Conservation (phyloP, 345 rosid genomes). For the Adansonia digitata region DNA sequence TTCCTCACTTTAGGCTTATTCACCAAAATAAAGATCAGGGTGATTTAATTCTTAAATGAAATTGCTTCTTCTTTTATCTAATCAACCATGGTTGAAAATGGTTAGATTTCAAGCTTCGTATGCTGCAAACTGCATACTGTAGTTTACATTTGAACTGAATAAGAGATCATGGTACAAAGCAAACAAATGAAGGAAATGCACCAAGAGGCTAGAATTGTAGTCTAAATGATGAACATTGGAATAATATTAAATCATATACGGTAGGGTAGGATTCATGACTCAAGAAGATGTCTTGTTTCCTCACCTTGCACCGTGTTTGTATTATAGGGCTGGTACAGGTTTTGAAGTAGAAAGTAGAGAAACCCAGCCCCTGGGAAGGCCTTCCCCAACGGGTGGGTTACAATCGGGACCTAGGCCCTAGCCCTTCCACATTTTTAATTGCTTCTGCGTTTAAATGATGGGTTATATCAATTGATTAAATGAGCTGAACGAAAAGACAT, state of each 20-base stretch:
- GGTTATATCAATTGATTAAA: no score
- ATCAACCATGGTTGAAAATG: background rate
- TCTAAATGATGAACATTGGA: background rate
- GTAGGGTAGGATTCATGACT: conserved; percentile 96
- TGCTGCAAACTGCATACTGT: background rate
- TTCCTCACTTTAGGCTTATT: no score
- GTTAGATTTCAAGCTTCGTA: background rate
- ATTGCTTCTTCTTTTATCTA: background rate
- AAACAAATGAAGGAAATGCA: background rate
- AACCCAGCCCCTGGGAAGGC: no score
- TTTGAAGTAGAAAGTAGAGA: no score
- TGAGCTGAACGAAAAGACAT: no score
- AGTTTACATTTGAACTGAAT: background rate
- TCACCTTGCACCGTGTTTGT: conserved; percentile 91
- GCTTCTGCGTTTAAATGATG: no score
- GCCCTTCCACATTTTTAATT: no score
- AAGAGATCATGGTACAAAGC: background rate
- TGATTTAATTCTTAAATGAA: background rate
- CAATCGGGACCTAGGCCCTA: no score
- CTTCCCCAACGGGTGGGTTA: no score
- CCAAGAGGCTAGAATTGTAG: no score
- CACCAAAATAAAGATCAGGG: background rate
- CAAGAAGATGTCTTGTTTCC: conserved; percentile 96
- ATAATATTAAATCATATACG: conserved; percentile 5
- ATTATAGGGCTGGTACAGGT: no score